phyloP scores from a whole-genome alignment of 495 filamentous ascomycete species.

The Penicillium dipodomyicola region DNA sequence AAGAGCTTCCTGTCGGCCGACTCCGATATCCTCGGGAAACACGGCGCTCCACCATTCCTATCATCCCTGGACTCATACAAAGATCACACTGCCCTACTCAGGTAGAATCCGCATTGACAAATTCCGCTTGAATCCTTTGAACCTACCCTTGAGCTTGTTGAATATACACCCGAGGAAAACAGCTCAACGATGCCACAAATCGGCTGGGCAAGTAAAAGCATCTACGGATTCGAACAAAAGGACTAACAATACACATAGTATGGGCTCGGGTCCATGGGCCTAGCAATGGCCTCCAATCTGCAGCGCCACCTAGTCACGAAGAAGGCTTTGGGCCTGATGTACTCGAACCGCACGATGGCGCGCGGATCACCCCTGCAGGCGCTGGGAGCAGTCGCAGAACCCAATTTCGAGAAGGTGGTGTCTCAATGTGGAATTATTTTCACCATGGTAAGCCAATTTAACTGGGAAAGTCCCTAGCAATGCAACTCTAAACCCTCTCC shows the following conservation, averaged over 20 bases:
- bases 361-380: constrained; percentile 37
- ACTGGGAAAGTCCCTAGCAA: not conserved
- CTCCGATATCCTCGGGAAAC: constrained; percentile 32
- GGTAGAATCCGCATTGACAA: not conserved
- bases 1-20: constrained; percentile 27
- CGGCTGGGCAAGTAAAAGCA: constrained; percentile 35
- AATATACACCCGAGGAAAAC: constrained; percentile 1
- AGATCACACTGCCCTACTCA: not conserved
- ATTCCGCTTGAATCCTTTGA: not conserved
- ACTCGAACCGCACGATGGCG: constrained; percentile 46
- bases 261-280: constrained; percentile 50
- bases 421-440: constrained; percentile 44
- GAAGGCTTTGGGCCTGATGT: constrained; percentile 37
- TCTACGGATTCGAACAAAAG: not conserved
- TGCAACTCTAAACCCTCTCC: constrained; percentile 1
- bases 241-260: constrained; percentile 30
- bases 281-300: constrained; percentile 50
- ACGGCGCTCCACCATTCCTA: constrained; percentile 18
- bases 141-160: not conserved
- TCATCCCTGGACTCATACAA: not conserved
- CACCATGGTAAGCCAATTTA: constrained; percentile 37
- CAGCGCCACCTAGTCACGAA: constrained; percentile 44
- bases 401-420: constrained; percentile 38
- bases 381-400: constrained; percentile 36
- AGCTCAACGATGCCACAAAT: constrained; percentile 36